Evolutionary conservation across 257 asterid species (phyloP).

Genomic region (Hygrophila difformis): DNA sequence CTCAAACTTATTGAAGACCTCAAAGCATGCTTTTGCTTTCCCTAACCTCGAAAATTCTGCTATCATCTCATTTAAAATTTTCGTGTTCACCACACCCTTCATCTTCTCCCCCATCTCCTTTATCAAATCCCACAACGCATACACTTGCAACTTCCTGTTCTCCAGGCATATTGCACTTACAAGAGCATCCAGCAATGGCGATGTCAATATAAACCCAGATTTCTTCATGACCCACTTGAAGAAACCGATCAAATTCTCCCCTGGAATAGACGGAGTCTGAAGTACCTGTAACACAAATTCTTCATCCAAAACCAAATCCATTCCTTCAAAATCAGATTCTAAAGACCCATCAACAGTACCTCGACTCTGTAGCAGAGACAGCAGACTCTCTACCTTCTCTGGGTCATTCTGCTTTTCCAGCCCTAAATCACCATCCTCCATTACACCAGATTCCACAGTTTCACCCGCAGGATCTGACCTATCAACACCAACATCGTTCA

Average conservation of each 20-base stretch:
- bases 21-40: conserved; percentile 72
- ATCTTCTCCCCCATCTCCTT: conserved; percentile 47
- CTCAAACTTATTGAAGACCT: conserved; percentile 67
- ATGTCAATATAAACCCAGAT: conserved; percentile 28
- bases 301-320: conserved; percentile 43
- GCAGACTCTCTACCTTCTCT: conserved; percentile 37
- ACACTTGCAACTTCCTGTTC: conserved; percentile 31
- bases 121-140: conserved; percentile 70
- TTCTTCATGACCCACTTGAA: conserved; percentile 48
- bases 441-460: conserved; percentile 8
- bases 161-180: conserved; percentile 36
- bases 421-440: conserved; percentile 22
- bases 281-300: conserved; percentile 55
- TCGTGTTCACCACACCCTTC: conserved; percentile 28
- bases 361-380: conserved; percentile 72
- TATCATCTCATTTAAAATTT: conserved; percentile 45
- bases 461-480: no score
- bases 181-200: conserved; percentile 31
- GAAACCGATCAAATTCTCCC: conserved; percentile 56
- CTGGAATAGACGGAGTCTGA: conserved; percentile 42
- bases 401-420: conserved; percentile 27
- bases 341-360: conserved; percentile 32
- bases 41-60: conserved; percentile 52
- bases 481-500: conserved; percentile 10
- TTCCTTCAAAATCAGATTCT: conserved; percentile 36